These are phyloP conservation scores for Claviceps sp. DNA, from an alignment of 2,329 filamentous ascomycete species.

Conservation along the genomic window DNA sequence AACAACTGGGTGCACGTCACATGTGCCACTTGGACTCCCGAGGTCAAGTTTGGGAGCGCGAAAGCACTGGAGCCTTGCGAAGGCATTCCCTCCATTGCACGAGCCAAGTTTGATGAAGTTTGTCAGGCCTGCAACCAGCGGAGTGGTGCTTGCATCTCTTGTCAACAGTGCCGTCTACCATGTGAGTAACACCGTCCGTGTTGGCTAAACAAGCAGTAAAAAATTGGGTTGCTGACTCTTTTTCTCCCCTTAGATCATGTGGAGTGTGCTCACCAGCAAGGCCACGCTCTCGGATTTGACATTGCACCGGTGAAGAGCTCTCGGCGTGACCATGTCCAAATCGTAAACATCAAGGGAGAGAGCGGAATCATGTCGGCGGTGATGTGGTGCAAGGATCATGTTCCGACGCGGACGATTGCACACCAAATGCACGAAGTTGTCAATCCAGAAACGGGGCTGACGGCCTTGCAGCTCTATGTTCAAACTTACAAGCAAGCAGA, in stretches of 20 bases:
- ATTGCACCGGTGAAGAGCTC: constrained; percentile 82
- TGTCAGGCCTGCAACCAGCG: constrained; percentile 75
- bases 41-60: constrained; percentile 84
- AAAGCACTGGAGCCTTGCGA: constrained; percentile 74
- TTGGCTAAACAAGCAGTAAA: background rate
- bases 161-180: constrained; percentile 54
- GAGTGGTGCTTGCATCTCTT: constrained; percentile 68
- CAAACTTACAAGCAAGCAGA: constrained; percentile 93
- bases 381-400: constrained; percentile 86
- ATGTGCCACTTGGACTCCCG: constrained; percentile 82
- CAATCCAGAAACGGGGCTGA: constrained; percentile 51
- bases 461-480: constrained; percentile 74
- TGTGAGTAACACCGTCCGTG: constrained; percentile 21
- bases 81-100: constrained; percentile 72
- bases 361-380: constrained; percentile 71
- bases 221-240: constrained; percentile 5
- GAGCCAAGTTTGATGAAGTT: constrained; percentile 56
- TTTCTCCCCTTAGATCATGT: constrained; percentile 42
- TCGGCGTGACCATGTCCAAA: constrained; percentile 64
- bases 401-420: constrained; percentile 55
- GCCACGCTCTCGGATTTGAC: constrained; percentile 80
- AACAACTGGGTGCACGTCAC: constrained; percentile 98
- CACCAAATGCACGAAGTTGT: constrained; percentile 69
- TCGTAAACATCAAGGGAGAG: constrained; percentile 70
- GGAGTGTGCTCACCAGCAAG: constrained; percentile 75